Evolutionary conservation across 106 monocot species (phyloP).

Genomic region (Narthecium ossifragum): DNA sequence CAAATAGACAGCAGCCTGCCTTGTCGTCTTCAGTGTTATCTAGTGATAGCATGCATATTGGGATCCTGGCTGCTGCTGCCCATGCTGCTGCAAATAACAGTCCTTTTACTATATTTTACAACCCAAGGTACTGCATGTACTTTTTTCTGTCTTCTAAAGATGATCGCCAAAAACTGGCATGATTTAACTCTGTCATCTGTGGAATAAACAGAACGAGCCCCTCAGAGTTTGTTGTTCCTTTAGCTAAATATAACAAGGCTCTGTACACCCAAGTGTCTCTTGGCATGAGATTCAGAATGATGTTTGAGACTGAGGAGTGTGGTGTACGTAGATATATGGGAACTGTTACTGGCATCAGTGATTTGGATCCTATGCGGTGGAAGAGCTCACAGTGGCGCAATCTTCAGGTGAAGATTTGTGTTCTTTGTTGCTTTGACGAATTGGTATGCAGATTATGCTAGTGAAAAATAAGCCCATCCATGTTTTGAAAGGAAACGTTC

Average conservation of each 20-base stretch:
- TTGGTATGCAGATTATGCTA: background rate
- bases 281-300: constrained; percentile 87
- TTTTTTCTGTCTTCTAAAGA: too few relatives aligned
- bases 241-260: constrained; percentile 79
- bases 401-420: constrained; percentile 51
- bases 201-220: constrained; percentile 50
- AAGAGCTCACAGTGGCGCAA: constrained; percentile 88
- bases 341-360: constrained; percentile 76
- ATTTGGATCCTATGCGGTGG: constrained; percentile 75
- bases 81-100: constrained; percentile 80
- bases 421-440: too few relatives aligned
- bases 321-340: constrained; percentile 87
- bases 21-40: constrained; percentile 78
- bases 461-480: too few relatives aligned
- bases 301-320: constrained; percentile 93
- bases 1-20: constrained; percentile 57
- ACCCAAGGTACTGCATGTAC: constrained; percentile 46
- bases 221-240: constrained; percentile 77
- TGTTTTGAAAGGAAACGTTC: too few relatives aligned
- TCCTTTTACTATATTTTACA: constrained; percentile 77
- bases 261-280: constrained; percentile 70
- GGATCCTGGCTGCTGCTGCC: constrained; percentile 79
- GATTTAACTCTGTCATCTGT: constrained; percentile 6
- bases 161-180: background rate
- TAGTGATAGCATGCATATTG: constrained; percentile 92